Conservation (phyloP, 208 protist species). For the Histomonas meleagridis region DNA sequence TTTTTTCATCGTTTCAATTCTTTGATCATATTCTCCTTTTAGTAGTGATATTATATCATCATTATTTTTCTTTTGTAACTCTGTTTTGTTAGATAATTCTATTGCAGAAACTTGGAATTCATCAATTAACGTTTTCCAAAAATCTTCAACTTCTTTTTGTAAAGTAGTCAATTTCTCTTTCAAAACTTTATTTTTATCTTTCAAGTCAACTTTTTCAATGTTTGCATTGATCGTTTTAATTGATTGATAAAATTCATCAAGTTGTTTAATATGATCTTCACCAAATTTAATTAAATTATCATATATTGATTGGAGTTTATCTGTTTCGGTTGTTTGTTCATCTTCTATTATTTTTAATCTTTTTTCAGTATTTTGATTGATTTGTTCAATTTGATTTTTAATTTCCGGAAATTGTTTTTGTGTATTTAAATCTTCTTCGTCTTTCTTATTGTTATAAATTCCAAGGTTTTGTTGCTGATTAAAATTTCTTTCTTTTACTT, state of each 20-base stretch:
- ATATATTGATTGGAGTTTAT: neutral
- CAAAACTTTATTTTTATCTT: too few relatives aligned
- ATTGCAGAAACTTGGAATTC: too few relatives aligned
- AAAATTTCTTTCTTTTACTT: neutral
- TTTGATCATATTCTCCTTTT: slow-evolving; percentile 24
- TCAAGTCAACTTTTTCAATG: too few relatives aligned
- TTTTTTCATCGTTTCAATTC: neutral
- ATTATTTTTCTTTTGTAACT: too few relatives aligned
- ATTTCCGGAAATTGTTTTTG: neutral
- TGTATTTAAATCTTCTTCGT: neutral
- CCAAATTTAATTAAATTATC: neutral
- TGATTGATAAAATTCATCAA: neutral
- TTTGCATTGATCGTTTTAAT: too few relatives aligned
- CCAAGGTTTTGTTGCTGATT: too few relatives aligned
- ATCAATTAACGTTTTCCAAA: too few relatives aligned
- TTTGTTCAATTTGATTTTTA: neutral
- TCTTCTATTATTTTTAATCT: neutral
- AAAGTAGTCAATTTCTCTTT: too few relatives aligned
- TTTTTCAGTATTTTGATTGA: neutral
- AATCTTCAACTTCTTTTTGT: too few relatives aligned
- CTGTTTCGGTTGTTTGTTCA: neutral
- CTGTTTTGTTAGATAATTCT: too few relatives aligned
- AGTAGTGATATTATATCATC: too few relatives aligned
- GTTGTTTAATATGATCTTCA: neutral
- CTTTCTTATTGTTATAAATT: too few relatives aligned